These are phyloP conservation scores for Colletotrichum acutatum DNA, from an alignment of 2,329 filamentous ascomycete species.

Conservation along the genomic window DNA sequence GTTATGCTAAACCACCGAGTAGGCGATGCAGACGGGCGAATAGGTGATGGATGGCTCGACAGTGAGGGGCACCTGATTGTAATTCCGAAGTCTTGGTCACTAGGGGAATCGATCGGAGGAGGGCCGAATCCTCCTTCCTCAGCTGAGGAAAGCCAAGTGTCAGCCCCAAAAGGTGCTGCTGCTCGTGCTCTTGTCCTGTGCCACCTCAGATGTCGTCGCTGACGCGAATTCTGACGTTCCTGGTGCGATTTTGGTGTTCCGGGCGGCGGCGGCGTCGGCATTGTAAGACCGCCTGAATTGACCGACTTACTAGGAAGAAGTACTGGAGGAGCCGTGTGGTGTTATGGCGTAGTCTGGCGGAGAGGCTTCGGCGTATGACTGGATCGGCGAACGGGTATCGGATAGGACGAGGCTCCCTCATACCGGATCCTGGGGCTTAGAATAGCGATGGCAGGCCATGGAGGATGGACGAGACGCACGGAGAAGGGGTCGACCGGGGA, in stretches of 20 bases:
- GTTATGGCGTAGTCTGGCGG: conserved; percentile 12
- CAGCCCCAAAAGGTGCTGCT: background rate
- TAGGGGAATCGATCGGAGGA: background rate
- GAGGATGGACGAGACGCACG: conserved; percentile 26
- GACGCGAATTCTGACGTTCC: background rate
- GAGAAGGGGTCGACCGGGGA: conserved; percentile 28
- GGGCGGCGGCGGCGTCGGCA: conserved; percentile 5
- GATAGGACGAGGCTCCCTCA: conserved; percentile 14
- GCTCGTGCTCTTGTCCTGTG: background rate
- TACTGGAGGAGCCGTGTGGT: background rate
- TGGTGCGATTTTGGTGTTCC: background rate
- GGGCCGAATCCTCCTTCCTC: background rate
- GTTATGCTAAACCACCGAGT: background rate
- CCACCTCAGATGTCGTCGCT: background rate
- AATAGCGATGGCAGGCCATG: conserved; percentile 7
- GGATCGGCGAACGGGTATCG: conserved; percentile 25
- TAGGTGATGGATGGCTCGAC: conserved; percentile 4
- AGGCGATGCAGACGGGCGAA: conserved; percentile 2
- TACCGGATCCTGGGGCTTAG: background rate
- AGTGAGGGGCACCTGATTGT: conserved; percentile 8
- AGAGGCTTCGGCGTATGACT: conserved; percentile 19
- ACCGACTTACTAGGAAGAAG: conserved; percentile 7
- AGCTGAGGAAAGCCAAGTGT: background rate
- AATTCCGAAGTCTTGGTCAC: conserved; percentile 21
- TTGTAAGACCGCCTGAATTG: conserved; percentile 1